Base-by-base conservation (phyloP, 2,329 filamentous ascomycete genomes). In the Fusarium lyarnte region DNA sequence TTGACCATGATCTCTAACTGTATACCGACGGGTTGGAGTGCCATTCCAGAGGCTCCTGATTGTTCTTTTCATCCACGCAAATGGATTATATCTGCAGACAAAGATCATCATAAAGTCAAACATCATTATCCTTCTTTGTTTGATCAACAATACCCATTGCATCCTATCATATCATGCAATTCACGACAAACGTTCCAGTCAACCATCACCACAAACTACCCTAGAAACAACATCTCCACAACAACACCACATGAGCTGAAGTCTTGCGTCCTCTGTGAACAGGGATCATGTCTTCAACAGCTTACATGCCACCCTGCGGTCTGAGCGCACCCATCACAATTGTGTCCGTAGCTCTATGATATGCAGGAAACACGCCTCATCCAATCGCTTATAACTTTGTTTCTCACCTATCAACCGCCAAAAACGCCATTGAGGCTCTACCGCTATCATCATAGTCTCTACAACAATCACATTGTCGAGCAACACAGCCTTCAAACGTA, bases 291-390 rank as follows among this genome's bases (percentile, higher is more conserved):
- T 49, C 70, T 71, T 60, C 38, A 59, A 41, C 38, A 58, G 49
- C 33, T 53, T 39, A 55, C 65, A 70, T 46, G 27, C 69, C 70
- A 46, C 58, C 27, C 19, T 55, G 53, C 27, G 66, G 62, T 52
- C 70, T 58, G 55, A 71, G 66, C 70, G 53, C 35, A 54, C 53
- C 49, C 65, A 55, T 69, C 58, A 65, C 46, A 46, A 17, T 51
- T 41, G 61, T 41, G 31, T 54, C 36, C 10, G 23, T 47, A 25
- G n/a, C 12, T 25, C 7, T 35, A 42, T 51, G 38, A 58, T 63
- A 45, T 68, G 55, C 65, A 62, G 25, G 17, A 25, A 45, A 61
- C 46, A 35, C 39, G 36, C 16, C 47, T 49, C 29, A 16, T n/a
- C 53, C 45, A 66, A 67, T 53, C 46, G 36, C 36, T 36, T 53